Conservation (phyloP, 2,329 filamentous ascomycete species). For the Aspergillus ibericus region DNA sequence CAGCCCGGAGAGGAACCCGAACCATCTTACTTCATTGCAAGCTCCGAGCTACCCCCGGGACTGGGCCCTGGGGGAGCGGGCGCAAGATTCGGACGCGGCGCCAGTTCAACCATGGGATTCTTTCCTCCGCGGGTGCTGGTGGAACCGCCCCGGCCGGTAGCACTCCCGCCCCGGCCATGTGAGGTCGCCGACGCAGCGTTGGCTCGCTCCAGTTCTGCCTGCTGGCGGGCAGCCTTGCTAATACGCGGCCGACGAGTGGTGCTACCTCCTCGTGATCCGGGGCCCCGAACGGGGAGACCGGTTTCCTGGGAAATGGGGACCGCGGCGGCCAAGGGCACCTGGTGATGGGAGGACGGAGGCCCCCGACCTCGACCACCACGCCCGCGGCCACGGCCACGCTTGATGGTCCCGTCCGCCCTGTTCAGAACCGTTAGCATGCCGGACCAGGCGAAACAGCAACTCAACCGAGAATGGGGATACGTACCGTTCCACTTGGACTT, state of each 20-base stretch:
- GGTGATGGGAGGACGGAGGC: conserved; percentile 68
- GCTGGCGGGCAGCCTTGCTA: conserved; percentile 79
- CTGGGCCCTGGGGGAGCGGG: conserved; percentile 23
- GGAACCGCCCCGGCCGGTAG: conserved; percentile 28
- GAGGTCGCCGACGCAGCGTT: conserved; percentile 48
- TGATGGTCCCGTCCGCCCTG: conserved; percentile 72
- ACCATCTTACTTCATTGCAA: conserved; percentile 28
- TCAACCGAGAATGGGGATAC: conserved; percentile 22
- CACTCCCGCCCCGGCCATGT: conserved; percentile 30
- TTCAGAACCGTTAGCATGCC: conserved; percentile 19
- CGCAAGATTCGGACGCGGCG: conserved; percentile 27
- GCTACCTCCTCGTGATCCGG: conserved; percentile 74
- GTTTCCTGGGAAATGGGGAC: conserved; percentile 88
- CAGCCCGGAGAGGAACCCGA: background rate
- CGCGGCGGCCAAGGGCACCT: conserved; percentile 73
- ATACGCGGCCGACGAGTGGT: conserved; percentile 77
- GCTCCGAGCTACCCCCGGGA: conserved; percentile 26
- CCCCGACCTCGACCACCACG: conserved; percentile 55
- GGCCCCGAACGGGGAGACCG: conserved; percentile 68
- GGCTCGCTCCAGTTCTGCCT: conserved; percentile 77
- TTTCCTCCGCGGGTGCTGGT: conserved; percentile 31
- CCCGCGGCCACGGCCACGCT: conserved; percentile 59
- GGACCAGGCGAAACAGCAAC: conserved; percentile 5
- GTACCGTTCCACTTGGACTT: conserved; percentile 65
- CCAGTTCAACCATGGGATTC: conserved; percentile 31